Conservation (phyloP, 2,329 filamentous ascomycete genomes). For the Xylariaceae sp. region DNA sequence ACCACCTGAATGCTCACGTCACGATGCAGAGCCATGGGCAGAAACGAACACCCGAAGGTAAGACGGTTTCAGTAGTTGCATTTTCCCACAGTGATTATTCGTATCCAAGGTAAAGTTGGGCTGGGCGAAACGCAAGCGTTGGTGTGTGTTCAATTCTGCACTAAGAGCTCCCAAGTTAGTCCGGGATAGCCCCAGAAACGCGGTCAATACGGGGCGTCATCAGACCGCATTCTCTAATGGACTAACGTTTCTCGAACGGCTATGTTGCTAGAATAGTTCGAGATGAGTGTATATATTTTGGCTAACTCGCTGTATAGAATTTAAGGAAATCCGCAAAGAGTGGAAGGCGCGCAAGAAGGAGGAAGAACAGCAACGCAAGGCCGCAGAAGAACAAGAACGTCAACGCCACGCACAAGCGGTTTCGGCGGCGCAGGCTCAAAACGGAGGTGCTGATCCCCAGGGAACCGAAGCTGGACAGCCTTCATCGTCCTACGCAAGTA, state of each 20-base stretch:
- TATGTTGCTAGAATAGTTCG: not conserved
- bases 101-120: not conserved
- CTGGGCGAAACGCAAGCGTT: no score
- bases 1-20: slow-evolving; percentile 96
- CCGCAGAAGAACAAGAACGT: slow-evolving; percentile 83
- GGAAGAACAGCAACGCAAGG: slow-evolving; percentile 88
- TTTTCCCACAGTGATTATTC: not conserved
- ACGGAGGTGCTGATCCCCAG: slow-evolving; percentile 56
- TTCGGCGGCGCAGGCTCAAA: slow-evolving; percentile 61
- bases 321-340: slow-evolving; percentile 98
- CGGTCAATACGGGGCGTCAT: not conserved
- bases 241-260: not conserved
- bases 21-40: slow-evolving; percentile 97
- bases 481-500: slow-evolving; percentile 63
- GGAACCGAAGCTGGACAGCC: slow-evolving; percentile 60
- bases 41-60: slow-evolving; percentile 98
- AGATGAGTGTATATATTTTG: not conserved
- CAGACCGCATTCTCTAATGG: not conserved
- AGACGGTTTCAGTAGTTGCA: slow-evolving; percentile 41
- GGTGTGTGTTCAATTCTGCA: slow-evolving; percentile 1
- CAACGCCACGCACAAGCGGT: slow-evolving; percentile 57
- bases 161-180: slow-evolving; percentile 7
- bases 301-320: slow-evolving; percentile 68
- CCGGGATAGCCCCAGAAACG: slow-evolving; percentile 5
- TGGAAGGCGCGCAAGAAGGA: slow-evolving; percentile 99